Evolutionary conservation across 805 yeast species (phyloP), one percentile per base, ranked within the genome.

Genomic region (Starmerella vaccinii): DNA sequence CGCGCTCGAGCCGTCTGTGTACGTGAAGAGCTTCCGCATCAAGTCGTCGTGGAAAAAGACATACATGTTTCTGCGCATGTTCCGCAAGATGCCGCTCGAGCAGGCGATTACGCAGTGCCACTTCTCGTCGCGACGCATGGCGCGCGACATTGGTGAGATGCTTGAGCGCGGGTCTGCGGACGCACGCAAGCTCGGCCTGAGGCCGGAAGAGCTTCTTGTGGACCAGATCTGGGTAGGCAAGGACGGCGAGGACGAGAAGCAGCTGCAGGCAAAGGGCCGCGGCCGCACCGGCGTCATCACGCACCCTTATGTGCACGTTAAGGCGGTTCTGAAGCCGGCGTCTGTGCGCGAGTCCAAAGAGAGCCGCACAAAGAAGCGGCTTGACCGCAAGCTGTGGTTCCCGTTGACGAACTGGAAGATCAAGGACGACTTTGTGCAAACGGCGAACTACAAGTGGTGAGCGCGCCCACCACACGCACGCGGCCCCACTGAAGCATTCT

Each of bases 81-180:
- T 89, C 52, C 76, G 85, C 51, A 82, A 82, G 30, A 69, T 84
- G 67, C 75, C 78, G 48, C 78, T 85, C 32, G 77, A 80, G 59
- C 77, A 76, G 39, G 97, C 97, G 47, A 83, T 90, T 59, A 86
- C 90, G 37, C 97, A 89, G 69, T 81, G 89, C 59, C 97, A 90
- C 67, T 90, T 90, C 72, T 78, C 80, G 64, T 75, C 80, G 44
- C 87, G 86, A 69, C 78, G 82, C 60, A 76, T 88, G 66, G 77
- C 94, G 29, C 75, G 81, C 50, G 95, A 88, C 57, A 74, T 88
- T 49, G 89, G 81, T 47, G 83, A 79, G 55, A 69, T 89, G 67
- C 73, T 90, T 55, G 78, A 80, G 61, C 71, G 77, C 46, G 95
- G 94, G 9, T 61, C 85, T 30, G 73, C 76, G 43, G 87, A 85